A percentile compares a stretch with the other conserved stretches of the same genome.
phyloP scores from a whole-genome alignment of 257 asterid genomes.

The Linaria vulgaris region DNA sequence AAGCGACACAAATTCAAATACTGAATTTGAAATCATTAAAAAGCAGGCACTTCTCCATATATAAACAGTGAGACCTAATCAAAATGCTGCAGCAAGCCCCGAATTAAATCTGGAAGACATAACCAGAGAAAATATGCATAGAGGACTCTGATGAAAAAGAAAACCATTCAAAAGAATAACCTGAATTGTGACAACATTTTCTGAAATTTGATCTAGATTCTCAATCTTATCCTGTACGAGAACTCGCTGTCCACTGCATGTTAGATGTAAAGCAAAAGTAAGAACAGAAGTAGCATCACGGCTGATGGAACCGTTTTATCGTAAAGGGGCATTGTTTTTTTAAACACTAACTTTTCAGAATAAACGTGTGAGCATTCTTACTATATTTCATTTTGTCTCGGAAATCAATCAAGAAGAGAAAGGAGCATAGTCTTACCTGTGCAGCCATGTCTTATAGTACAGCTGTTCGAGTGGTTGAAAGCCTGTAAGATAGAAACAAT shows the following conservation, averaged over 20 bases:
- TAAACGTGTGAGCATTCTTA: constrained; percentile 4
- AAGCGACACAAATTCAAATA: constrained; percentile 4
- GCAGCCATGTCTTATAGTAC: constrained; percentile 85
- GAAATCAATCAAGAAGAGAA: not conserved
- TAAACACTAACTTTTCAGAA: constrained; percentile 13
- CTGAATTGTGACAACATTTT: constrained; percentile 73
- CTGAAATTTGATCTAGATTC: constrained; percentile 49
- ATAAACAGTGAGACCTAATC: not conserved
- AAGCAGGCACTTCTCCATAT: not conserved
- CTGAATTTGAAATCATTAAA: not conserved
- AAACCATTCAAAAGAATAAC: constrained; percentile 37
- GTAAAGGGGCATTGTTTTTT: too few species aligned
- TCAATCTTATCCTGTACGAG: constrained; percentile 62
- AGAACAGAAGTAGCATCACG: too few species aligned
- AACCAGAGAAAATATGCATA: too few species aligned
- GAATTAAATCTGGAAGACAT: constrained; percentile 2
- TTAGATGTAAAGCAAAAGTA: constrained; percentile 14
- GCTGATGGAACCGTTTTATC: too few species aligned
- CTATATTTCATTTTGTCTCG: constrained; percentile 2
- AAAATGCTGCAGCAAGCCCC: not conserved
- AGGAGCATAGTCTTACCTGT: constrained; percentile 52
- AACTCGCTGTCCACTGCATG: constrained; percentile 85
- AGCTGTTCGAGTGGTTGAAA: constrained; percentile 63
- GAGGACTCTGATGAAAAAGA: too few species aligned
- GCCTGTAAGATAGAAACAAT: constrained; percentile 48